phyloP scores from a whole-genome alignment of 2,329 filamentous ascomycete species.

The Thielaviopsis musarum region DNA sequence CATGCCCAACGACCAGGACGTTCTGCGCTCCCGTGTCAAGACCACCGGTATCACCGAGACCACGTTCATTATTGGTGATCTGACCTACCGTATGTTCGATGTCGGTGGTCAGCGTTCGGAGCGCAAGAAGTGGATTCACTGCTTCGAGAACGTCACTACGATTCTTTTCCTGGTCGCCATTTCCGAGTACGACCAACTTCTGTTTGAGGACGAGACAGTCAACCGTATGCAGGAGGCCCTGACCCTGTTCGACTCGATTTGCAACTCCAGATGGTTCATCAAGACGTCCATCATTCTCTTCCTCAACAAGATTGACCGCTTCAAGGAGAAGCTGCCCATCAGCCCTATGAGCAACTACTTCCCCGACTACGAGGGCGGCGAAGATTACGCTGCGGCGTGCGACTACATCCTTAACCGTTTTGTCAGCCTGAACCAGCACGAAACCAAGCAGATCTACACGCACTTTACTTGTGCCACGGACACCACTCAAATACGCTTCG shows the following conservation, averaged over 20 bases:
- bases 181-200: slow-evolving; percentile 88
- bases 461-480: slow-evolving; percentile 98
- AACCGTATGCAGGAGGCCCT: slow-evolving; percentile 86
- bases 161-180: slow-evolving; percentile 95
- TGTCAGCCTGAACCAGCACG: slow-evolving; percentile 94
- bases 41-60: slow-evolving; percentile 96
- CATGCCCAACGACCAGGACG: slow-evolving; percentile 88
- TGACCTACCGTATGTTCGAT: slow-evolving; percentile 96
- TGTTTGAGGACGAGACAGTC: slow-evolving; percentile 93
- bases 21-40: slow-evolving; percentile 90
- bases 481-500: slow-evolving; percentile 96
- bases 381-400: slow-evolving; percentile 89
- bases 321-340: slow-evolving; percentile 69
- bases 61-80: slow-evolving; percentile 83
- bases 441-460: slow-evolving; percentile 99
- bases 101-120: slow-evolving; percentile 91
- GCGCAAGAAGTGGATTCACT: slow-evolving; percentile 99
- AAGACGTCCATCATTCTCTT: slow-evolving; percentile 80
- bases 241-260: slow-evolving; percentile 74
- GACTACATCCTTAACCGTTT: slow-evolving; percentile 99
- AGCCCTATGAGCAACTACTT: slow-evolving; percentile 83
- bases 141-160: slow-evolving; percentile 94
- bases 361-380: slow-evolving; percentile 82
- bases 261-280: slow-evolving; percentile 81
- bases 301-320: slow-evolving; percentile 80